phyloP scores from a whole-genome alignment of 331 rosid species.

The Cydonia oblonga region DNA sequence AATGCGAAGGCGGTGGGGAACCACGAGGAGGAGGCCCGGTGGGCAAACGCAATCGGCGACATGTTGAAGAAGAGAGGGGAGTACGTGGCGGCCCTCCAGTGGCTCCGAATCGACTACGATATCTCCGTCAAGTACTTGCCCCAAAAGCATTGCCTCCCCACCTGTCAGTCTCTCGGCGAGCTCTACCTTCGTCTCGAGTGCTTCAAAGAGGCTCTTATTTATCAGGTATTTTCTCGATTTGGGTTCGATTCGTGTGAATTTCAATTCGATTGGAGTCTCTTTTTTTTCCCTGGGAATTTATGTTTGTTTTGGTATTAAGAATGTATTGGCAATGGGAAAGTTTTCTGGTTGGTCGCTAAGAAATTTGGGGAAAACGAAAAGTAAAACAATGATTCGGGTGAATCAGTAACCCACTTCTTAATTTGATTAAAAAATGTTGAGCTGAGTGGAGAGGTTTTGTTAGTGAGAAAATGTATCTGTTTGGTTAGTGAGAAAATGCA shows the following conservation, averaged over 20 bases:
- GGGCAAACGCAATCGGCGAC: slow-evolving; percentile 83
- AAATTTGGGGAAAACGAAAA: background rate
- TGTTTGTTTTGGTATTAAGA: background rate
- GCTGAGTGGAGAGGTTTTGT: background rate
- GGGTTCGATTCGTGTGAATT: background rate
- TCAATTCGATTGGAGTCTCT: background rate
- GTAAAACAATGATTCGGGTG: background rate
- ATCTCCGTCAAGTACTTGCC: slow-evolving; percentile 42
- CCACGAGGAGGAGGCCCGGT: slow-evolving; percentile 79
- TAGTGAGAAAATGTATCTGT: background rate
- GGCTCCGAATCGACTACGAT: slow-evolving; percentile 74
- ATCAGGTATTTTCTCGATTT: slow-evolving; percentile 40
- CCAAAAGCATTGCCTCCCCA: slow-evolving; percentile 53
- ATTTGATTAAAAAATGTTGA: background rate
- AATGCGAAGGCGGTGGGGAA: slow-evolving; percentile 56
- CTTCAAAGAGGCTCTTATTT: slow-evolving; percentile 52
- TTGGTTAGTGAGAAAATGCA: background rate
- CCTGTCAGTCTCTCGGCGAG: slow-evolving; percentile 92
- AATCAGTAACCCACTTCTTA: background rate
- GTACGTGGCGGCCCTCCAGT: slow-evolving; percentile 58
- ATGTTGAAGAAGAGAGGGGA: slow-evolving; percentile 63
- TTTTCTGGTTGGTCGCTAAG: background rate
- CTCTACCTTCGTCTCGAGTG: slow-evolving; percentile 69
- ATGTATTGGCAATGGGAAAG: background rate
- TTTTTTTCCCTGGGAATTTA: background rate